Conservation (phyloP, 768 basidiomycete species). For the Tubosaeta sp. region DNA sequence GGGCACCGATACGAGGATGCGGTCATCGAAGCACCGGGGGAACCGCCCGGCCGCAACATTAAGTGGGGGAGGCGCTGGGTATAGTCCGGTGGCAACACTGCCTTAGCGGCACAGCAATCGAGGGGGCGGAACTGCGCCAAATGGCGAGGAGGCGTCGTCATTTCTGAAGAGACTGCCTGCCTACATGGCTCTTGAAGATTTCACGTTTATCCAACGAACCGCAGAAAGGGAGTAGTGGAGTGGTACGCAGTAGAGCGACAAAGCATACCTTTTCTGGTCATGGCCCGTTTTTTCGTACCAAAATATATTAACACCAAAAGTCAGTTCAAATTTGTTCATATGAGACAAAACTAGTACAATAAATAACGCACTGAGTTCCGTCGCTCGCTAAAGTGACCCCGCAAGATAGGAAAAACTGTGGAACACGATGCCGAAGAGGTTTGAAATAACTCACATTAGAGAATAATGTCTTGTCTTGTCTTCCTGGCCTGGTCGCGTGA, state of each 20-base stretch:
- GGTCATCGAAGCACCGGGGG: background rate
- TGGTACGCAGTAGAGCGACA: conserved; percentile 10
- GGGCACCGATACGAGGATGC: background rate
- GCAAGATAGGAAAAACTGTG: background rate
- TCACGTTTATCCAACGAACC: background rate
- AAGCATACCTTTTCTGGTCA: conserved; percentile 22
- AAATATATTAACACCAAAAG: background rate
- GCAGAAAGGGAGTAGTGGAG: background rate
- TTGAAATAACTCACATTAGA: no score
- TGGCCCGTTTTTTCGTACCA: conserved; percentile 2
- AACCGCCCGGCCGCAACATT: background rate
- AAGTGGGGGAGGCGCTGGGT: conserved; percentile 14
- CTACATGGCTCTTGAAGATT: conserved; percentile 4
- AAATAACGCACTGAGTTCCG: background rate
- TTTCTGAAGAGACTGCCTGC: background rate
- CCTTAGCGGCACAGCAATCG: conserved; percentile 22
- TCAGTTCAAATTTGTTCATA: conserved; percentile 11
- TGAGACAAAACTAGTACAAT: background rate
- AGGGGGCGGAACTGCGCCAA: background rate
- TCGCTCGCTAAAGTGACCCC: no score
- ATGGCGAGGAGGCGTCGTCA: background rate
- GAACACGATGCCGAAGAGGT: no score
- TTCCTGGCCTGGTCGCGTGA: conserved; percentile 1
- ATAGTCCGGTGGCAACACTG: conserved; percentile 19
- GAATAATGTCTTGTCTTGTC: conserved; percentile 2